Evolutionary conservation across 805 yeast genomes (phyloP), one percentile per base, ranked within the genome.

Genomic region (Saccharomyces kudriavzevii): DNA sequence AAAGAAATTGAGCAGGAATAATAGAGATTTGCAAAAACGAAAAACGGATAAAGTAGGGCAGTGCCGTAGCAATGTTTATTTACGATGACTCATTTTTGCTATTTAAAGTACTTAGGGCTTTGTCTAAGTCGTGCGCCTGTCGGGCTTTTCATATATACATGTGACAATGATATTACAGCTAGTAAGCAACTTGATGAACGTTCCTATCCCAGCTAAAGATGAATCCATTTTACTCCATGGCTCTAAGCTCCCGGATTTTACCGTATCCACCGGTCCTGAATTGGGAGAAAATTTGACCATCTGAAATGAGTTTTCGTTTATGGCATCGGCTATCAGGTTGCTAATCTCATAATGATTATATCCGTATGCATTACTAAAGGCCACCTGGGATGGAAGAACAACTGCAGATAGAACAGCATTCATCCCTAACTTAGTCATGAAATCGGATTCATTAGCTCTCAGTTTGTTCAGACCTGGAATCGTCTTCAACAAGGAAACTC

Each of bases 151-250:
- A 49, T 55, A 63, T 17, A 63, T 53, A 47, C 56, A 57, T 13
- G 67, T 54, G 26, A 65, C 56, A 13, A 61, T 49, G 4, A 56
- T 58, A 40, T 58, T 56, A 49, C 65, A 59, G 47, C 64, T 58
- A 29, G 62, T 49, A 2, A 59, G 28, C 28, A 63, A 40, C 40
- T 49, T 54, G 35, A 64, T 55, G 50, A 62, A 64, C 5, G 31
- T 45, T 9, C 54, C 30, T 2, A 61, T 60, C 28, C 52, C 55
- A 8, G 51, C 40, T n/a, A 67, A 49, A 29, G 58, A 51, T 20
- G 52, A 46, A 50, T 64, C 65, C 13, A 62, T 45, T 30, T 54
- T 58, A 47, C 57, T 59, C 67, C 66, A 64, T 10, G 70, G 68
- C 30, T 67, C 69, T 11, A 67, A 17, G 2, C 53, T 22, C 3